Percentiles rank a stretch among this genome's conserved stretches.
Evolutionary conservation across 805 yeast genomes (phyloP).

Genomic region (Metschnikowia matae): DNA sequence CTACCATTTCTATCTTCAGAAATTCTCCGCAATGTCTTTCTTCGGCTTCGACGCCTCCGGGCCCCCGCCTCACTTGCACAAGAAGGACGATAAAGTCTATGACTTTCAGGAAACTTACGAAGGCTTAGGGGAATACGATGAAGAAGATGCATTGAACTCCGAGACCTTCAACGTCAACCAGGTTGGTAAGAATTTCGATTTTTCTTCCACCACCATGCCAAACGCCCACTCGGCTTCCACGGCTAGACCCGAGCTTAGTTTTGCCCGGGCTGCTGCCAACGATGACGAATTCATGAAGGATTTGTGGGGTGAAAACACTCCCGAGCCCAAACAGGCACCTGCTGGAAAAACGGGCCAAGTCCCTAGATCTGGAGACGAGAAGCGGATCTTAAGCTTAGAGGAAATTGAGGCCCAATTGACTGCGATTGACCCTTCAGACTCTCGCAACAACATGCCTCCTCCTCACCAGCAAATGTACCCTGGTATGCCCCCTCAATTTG

Average conservation of each 20-base stretch:
- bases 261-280: slow-evolving; percentile 38
- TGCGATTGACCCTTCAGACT: slow-evolving; percentile 36
- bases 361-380: slow-evolving; percentile 22
- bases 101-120: slow-evolving; percentile 85
- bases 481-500: slow-evolving; percentile 31
- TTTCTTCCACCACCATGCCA: slow-evolving; percentile 39
- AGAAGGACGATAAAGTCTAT: slow-evolving; percentile 33
- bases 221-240: slow-evolving; percentile 12
- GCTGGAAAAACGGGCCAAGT: slow-evolving; percentile 33
- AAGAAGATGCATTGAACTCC: slow-evolving; percentile 76
- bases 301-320: slow-evolving; percentile 40
- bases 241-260: slow-evolving; percentile 29
- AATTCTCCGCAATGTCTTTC: slow-evolving; percentile 49
- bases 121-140: slow-evolving; percentile 66
- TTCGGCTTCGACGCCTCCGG: slow-evolving; percentile 59
- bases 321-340: slow-evolving; percentile 15
- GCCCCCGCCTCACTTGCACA: slow-evolving; percentile 24
- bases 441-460: slow-evolving; percentile 18
- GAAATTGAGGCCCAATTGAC: slow-evolving; percentile 80
- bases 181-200: slow-evolving; percentile 62
- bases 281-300: slow-evolving; percentile 46
- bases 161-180: slow-evolving; percentile 68
- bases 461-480: slow-evolving; percentile 29
- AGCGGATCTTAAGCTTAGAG: slow-evolving; percentile 65
- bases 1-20: not conserved